Base-by-base conservation (phyloP, 257 asterid genomes). In the Ballota nigra region DNA sequence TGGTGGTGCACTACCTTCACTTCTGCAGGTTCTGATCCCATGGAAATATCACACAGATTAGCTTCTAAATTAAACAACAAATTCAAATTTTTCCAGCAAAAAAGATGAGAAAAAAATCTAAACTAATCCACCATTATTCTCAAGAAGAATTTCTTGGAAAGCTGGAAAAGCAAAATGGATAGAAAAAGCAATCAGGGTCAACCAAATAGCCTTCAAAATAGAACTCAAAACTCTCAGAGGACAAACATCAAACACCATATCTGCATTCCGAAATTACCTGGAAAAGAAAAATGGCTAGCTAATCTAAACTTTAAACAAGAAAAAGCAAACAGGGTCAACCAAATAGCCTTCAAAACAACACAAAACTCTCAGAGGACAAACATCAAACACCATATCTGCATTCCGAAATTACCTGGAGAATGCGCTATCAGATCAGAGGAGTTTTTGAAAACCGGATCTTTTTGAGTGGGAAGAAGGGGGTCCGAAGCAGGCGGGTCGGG, bases 381-480 rank as follows among this genome's bases (percentile, higher is more conserved):
- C 24, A 56, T 75, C 71, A 71, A 68, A 66, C 57, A 52, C 52
- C 26, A 38, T 9, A 41, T 26, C 69, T 10, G 49, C 20, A 58
- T 4, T 47, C 6, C 9, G 24, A 13, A 79, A 71, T 70, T 82
- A 92, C 97, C 99, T 82, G 96, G 95, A 75, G 96, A 77, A 70
- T 80, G 83, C 67, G 93, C 86, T 2, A 70, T 72, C 66, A 81
- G 72, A 73, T 75, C 86, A 34, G 96, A 79, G 53, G 93, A 80
- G 60, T 75, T 74, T 73, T 86, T 92, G 61, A 84, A 86, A 57
- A 85, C 71, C 4, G 99, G 99, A 60, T 88, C 92, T 83, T 82
- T 83, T 53, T 91, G 88, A 57, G 86, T 79, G 6, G 99, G 99
- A 81, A 94, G 86, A 86, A 86, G 87, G 51, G 97, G 97, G 84